phyloP scores from a whole-genome alignment of 495 filamentous ascomycete genomes.

The Aspergillus cristatus region DNA sequence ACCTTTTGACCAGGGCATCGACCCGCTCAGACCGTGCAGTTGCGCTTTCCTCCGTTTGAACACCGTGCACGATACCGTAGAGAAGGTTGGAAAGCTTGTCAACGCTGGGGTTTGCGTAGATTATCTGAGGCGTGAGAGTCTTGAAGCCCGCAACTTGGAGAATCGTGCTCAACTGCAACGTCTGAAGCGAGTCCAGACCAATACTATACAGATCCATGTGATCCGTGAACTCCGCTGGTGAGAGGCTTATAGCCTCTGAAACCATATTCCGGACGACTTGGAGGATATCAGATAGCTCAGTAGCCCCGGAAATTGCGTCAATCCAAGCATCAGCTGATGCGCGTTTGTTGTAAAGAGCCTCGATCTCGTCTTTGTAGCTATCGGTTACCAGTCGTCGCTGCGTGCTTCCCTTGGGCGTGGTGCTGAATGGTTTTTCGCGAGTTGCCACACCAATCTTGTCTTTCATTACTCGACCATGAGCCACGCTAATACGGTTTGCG shows the following conservation, averaged over 20 bases:
- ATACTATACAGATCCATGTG: conserved; percentile 11
- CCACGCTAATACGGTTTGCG: conserved; percentile 30
- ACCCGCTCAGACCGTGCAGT: conserved; percentile 13
- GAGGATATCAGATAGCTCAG: conserved; percentile 2
- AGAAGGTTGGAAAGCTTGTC: conserved; percentile 14
- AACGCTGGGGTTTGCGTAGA: conserved; percentile 23
- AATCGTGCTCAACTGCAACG: conserved; percentile 16
- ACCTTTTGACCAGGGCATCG: conserved; percentile 9
- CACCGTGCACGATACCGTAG: conserved; percentile 10
- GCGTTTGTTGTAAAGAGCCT: conserved; percentile 43
- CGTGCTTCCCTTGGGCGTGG: conserved; percentile 47
- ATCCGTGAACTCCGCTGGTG: no score
- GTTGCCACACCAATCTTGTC: conserved; percentile 26
- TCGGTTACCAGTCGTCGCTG: conserved; percentile 36
- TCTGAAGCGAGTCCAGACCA: conserved; percentile 27
- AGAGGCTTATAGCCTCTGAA: background rate
- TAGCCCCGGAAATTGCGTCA: conserved; percentile 2
- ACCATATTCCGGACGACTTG: conserved; percentile 6
- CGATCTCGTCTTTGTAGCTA: conserved; percentile 45
- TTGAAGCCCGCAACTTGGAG: conserved; percentile 7
- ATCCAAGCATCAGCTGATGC: no score
- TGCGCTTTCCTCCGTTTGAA: conserved; percentile 1
- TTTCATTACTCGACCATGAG: conserved; percentile 29
- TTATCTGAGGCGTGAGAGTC: conserved; percentile 14
- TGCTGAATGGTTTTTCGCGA: conserved; percentile 40